These are phyloP conservation scores for Tetrahymena malaccensis DNA, from an alignment of 73 alveolate genomes.

Conservation along the genomic window DNA sequence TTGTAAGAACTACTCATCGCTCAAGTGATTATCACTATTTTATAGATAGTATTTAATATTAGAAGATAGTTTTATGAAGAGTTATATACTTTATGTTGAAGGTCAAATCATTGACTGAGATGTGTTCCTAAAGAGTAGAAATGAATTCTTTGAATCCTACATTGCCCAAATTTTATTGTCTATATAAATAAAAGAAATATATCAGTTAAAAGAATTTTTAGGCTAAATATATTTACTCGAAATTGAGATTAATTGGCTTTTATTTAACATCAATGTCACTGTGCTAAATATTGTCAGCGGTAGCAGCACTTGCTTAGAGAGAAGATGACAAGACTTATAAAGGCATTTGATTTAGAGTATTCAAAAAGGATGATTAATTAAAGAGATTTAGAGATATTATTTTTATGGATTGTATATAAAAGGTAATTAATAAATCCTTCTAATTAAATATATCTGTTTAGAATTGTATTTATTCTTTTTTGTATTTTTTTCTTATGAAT, in stretches of 20 bases:
- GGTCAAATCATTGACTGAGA: neutral
- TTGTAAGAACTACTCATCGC: neutral
- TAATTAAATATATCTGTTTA: neutral
- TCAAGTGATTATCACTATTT: neutral
- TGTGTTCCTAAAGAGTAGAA: neutral
- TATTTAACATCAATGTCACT: neutral
- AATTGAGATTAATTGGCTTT: neutral
- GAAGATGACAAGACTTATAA: neutral
- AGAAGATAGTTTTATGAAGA: neutral
- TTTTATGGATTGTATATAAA: neutral
- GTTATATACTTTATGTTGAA: neutral
- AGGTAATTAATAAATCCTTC: neutral
- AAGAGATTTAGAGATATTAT: neutral
- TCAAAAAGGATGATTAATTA: neutral
- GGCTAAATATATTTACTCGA: neutral
- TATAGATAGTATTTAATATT: neutral
- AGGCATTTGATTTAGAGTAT: neutral
- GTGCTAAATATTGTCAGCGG: neutral
- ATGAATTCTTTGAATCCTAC: neutral
- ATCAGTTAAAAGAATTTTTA: neutral
- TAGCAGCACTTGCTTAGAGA: neutral
- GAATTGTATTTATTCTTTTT: neutral
- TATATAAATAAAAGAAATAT: neutral
- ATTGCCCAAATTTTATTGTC: neutral
- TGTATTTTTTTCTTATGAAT: neutral